A percentile compares a stretch with the other conserved stretches of the same genome.
phyloP scores from a whole-genome alignment of 163 green algal species.

The Volvox carteri region DNA sequence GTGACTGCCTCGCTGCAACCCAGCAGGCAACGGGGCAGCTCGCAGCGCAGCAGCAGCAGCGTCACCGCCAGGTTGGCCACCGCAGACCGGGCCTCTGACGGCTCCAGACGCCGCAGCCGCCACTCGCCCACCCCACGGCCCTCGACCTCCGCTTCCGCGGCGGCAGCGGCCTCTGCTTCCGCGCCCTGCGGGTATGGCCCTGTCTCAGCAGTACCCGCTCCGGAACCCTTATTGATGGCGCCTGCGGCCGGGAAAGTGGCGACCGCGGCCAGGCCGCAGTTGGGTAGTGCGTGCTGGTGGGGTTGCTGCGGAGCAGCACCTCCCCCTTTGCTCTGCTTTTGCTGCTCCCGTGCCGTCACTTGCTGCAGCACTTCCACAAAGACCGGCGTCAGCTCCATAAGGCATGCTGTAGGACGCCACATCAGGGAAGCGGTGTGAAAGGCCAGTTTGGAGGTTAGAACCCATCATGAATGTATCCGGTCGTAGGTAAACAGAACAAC shows the following conservation, averaged over 20 bases:
- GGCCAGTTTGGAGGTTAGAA: too few relatives aligned
- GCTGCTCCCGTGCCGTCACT: not conserved
- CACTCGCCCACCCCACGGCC: conserved; percentile 44
- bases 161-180: not conserved
- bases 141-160: conserved; percentile 17
- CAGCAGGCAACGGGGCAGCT: conserved; percentile 50
- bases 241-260: too few relatives aligned
- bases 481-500: not conserved
- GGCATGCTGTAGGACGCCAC: not conserved
- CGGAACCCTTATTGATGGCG: too few relatives aligned
- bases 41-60: conserved; percentile 30
- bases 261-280: too few relatives aligned
- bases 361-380: conserved; percentile 34
- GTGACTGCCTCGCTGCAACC: conserved; percentile 32
- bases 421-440: too few relatives aligned
- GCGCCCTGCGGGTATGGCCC: not conserved
- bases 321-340: too few relatives aligned
- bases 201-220: too few relatives aligned
- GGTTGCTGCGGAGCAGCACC: not conserved
- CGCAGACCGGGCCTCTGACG: not conserved
- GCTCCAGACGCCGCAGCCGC: conserved; percentile 2
- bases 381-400: conserved; percentile 30
- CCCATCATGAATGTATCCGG: too few relatives aligned
- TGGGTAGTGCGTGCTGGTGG: too few relatives aligned
- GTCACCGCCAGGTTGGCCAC: conserved; percentile 15